Evolutionary conservation across 1,284 basidiomycete species (phyloP).

Genomic region (Schizophyllum amplum): DNA sequence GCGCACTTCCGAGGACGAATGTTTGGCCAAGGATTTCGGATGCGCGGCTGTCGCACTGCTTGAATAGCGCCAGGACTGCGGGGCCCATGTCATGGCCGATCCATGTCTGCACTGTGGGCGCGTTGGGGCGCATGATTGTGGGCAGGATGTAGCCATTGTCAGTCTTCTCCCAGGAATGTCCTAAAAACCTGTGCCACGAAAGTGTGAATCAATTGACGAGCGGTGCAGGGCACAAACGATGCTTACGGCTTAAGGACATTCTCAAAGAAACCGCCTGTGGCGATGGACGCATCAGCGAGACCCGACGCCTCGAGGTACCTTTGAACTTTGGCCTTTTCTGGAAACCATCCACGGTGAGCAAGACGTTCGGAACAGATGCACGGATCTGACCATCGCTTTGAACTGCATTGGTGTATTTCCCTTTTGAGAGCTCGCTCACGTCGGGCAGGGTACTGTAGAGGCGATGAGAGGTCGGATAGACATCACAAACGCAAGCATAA

Average conservation of each 20-base stretch:
- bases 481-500: background rate
- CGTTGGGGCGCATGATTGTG: background rate
- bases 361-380: too few relatives aligned
- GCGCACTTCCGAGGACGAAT: conserved; percentile 4
- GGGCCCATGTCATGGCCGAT: conserved; percentile 8
- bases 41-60: conserved; percentile 6
- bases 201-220: background rate
- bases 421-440: background rate
- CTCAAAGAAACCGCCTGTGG: conserved; percentile 6
- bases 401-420: conserved; percentile 2
- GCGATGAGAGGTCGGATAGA: too few relatives aligned
- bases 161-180: conserved; percentile 1
- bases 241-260: background rate
- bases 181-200: too few relatives aligned
- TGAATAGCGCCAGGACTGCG: conserved; percentile 7
- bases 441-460: conserved; percentile 1
- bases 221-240: background rate
- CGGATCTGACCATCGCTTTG: conserved; percentile 5
- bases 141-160: conserved; percentile 2
- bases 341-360: too few relatives aligned
- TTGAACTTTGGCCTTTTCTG: conserved; percentile 11
- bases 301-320: conserved; percentile 1
- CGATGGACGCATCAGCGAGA: conserved; percentile 2
- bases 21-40: conserved; percentile 4
- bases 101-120: conserved; percentile 3